Conservation (phyloP, 1,139 yeast genomes). For the Nakaseomyces delphensis region DNA sequence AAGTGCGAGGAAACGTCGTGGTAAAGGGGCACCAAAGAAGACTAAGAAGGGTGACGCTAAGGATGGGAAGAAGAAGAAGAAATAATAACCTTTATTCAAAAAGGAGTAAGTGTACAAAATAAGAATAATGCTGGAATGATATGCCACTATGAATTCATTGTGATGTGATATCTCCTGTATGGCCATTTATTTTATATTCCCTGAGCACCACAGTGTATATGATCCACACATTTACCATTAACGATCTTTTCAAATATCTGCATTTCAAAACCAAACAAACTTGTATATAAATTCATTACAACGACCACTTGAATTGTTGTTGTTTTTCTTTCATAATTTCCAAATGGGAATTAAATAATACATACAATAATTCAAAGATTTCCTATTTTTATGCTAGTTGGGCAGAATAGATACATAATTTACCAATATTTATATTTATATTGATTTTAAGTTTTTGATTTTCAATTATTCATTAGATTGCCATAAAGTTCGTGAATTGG, state of each 20-base stretch:
- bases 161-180: no score
- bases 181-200: no score
- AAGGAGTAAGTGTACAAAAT: slow-evolving; percentile 9
- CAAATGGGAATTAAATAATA: no score
- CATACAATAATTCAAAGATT: no score
- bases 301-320: neutral
- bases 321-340: no score
- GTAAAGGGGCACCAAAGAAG: slow-evolving; percentile 89
- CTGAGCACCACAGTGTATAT: no score
- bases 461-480: slow-evolving; percentile 8
- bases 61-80: slow-evolving; percentile 32
- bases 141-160: no score
- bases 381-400: neutral
- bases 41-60: slow-evolving; percentile 38
- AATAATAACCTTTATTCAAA: no score
- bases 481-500: slow-evolving; percentile 23
- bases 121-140: no score
- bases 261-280: slow-evolving; percentile 2
- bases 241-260: neutral
- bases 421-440: no score
- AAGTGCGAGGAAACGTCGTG: slow-evolving; percentile 68
- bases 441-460: neutral
- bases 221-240: neutral
- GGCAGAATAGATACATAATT: no score
- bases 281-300: slow-evolving; percentile 1